Conservation (phyloP, 306 rosid species). For the Quercus glauca region DNA sequence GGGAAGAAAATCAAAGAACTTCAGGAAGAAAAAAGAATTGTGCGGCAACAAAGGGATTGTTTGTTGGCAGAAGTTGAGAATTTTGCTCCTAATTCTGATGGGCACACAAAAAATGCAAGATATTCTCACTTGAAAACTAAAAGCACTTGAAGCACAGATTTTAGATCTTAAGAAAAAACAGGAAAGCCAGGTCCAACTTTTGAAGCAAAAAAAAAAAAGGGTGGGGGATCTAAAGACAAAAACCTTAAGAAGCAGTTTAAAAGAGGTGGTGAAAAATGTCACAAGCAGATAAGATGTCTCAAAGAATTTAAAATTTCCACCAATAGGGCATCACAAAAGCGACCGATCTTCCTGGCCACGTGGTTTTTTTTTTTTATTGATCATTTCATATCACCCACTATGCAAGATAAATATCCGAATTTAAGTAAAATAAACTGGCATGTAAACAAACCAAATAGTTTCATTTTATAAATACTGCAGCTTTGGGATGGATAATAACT, state of each 20-base stretch:
- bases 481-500: not conserved
- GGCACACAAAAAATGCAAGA: conserved; percentile 54
- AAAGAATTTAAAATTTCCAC: not conserved
- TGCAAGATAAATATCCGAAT: not conserved
- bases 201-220: conserved; percentile 70
- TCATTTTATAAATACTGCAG: not conserved
- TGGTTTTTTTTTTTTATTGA: too few relatives aligned
- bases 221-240: conserved; percentile 2
- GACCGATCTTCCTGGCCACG: too few relatives aligned
- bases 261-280: not conserved
- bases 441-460: not conserved
- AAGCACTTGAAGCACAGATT: conserved; percentile 74
- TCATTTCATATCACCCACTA: not conserved
- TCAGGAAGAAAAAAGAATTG: conserved; percentile 72
- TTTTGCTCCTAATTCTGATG: conserved; percentile 56
- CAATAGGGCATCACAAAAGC: too few relatives aligned
- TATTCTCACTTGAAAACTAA: conserved; percentile 53
- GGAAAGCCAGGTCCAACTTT: conserved; percentile 72
- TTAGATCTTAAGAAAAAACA: conserved; percentile 70
- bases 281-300: not conserved
- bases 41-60: conserved; percentile 70
- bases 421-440: not conserved
- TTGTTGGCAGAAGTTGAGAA: conserved; percentile 65
- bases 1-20: conserved; percentile 70
- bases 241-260: not conserved